Percentiles rank a stretch among this genome's conserved stretches.
Evolutionary conservation across 176 grass and related monocot genomes (phyloP).

Genomic region (Juncus inflexus): DNA sequence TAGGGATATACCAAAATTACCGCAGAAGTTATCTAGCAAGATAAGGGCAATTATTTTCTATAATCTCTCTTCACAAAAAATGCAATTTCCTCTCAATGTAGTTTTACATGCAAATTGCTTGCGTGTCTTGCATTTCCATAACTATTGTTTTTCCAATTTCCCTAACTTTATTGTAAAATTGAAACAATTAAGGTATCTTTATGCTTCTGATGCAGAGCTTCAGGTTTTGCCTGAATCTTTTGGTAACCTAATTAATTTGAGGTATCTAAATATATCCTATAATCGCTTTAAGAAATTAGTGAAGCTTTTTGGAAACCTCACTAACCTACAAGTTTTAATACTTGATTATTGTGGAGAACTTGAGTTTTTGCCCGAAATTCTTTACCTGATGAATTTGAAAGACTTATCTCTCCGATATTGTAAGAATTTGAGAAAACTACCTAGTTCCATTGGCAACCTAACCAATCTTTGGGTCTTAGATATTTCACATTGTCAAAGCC

Average conservation of each 20-base stretch:
- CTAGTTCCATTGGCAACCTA: not conserved
- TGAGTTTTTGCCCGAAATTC: too few species aligned
- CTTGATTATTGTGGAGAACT: not conserved
- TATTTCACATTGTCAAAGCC: not conserved
- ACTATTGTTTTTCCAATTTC: not conserved
- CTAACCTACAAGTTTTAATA: not conserved
- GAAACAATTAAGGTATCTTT: slow-evolving; percentile 27
- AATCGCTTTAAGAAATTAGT: not conserved
- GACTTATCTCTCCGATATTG: too few species aligned
- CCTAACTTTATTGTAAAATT: slow-evolving; percentile 7
- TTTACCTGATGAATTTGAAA: too few species aligned
- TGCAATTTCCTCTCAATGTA: slow-evolving; percentile 13
- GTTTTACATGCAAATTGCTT: slow-evolving; percentile 18
- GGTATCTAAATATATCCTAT: not conserved
- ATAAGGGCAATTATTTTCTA: slow-evolving; percentile 22
- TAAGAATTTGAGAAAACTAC: too few species aligned
- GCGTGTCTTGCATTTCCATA: slow-evolving; percentile 7
- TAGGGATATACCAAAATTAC: not conserved
- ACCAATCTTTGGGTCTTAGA: not conserved
- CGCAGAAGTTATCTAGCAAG: slow-evolving; percentile 15
- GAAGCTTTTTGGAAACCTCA: not conserved
- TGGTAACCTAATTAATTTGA: slow-evolving; percentile 16
- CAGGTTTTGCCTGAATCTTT: slow-evolving; percentile 16
- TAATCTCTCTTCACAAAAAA: slow-evolving; percentile 5
- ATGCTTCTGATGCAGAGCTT: slow-evolving; percentile 8